Evolutionary conservation across 2,329 filamentous ascomycete species (phyloP).

Genomic region (Colletotrichum incanum): DNA sequence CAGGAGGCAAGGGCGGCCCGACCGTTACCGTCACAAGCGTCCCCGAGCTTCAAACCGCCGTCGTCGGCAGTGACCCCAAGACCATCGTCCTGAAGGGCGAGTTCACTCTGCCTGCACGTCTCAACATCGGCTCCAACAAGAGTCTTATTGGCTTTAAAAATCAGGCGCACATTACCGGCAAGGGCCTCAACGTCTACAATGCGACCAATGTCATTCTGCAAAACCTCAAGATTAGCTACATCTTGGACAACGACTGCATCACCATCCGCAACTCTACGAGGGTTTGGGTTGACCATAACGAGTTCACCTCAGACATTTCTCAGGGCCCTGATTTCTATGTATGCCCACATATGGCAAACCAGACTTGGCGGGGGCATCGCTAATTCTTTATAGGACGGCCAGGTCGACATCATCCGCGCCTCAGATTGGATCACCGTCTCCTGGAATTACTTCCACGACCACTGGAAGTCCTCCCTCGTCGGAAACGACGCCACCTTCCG

Average conservation of each 20-base stretch:
- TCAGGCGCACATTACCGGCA: constrained; percentile 54
- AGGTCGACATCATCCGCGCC: constrained; percentile 61
- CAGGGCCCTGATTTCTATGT: constrained; percentile 57
- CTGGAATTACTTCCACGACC: constrained; percentile 65
- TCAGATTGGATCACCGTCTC: constrained; percentile 63
- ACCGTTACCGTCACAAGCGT: constrained; percentile 62
- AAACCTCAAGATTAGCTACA: constrained; percentile 55
- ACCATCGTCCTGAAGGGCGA: constrained; percentile 61
- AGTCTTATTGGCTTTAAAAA: constrained; percentile 57
- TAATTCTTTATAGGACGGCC: constrained; percentile 55
- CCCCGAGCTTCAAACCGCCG: constrained; percentile 60
- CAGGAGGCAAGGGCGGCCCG: constrained; percentile 61
- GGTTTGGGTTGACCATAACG: constrained; percentile 65
- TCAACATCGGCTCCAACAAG: constrained; percentile 63
- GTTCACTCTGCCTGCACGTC: constrained; percentile 58
- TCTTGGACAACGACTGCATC: constrained; percentile 59
- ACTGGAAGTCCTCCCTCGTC: constrained; percentile 62
- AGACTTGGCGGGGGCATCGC: background rate
- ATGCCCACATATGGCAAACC: background rate
- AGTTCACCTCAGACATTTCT: constrained; percentile 60
- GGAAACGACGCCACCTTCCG: constrained; percentile 58
- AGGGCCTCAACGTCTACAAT: constrained; percentile 54
- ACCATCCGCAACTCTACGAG: constrained; percentile 61
- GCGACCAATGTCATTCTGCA: constrained; percentile 59
- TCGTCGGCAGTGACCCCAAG: constrained; percentile 57